Base-by-base conservation (phyloP, 352 stramenopile species). In the Phytophthora fragariaefolia region DNA sequence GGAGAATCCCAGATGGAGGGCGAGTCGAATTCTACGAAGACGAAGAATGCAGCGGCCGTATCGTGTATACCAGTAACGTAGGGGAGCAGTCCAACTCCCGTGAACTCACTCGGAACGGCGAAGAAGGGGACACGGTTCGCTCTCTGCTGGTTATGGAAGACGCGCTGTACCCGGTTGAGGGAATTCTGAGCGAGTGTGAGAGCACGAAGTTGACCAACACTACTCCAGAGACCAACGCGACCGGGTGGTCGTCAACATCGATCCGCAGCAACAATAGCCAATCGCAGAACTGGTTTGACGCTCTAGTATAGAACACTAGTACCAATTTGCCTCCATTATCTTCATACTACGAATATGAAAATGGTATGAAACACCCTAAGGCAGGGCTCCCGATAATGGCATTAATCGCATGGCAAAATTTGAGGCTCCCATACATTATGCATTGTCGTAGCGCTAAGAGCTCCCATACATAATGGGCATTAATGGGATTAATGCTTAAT, bases 1-100 rank as follows among this genome's bases (percentile, higher is more conserved):
- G 12, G n/a, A 38, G 40, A 45, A 30, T 61, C 15, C 54, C 54
- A 2, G 26, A 61, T 5, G 38, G 12, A 28, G 40, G 24, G 6
- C 5, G 10, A 10, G 54, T 61, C 26, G 43, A 51, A n/a, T 61
- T 61, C 10, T 61, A 52, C 18, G 54, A 42, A 18, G 24, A 30
- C 6, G 24, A 51, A 52, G 28, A 34, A 4, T 61, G 54, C 18
- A 9, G 7, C 27, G 40, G 54, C 26, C 38, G 40, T n/a, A 17
- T 52, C 24, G 26, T 52, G 12, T 26, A 61, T 18, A 61, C 24
- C 26, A 43, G 24, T 18, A 12, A 52, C 3, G 4, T 28, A 23
- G 24, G 26, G 7, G 38, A 42, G 7, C 18, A 23, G 3, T 17
- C 13, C n/a, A 32, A 15, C 20, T 61, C 40, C 1, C 27, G 43